phyloP scores from a whole-genome alignment of 805 yeast species.

The Pichia cabralensis region DNA sequence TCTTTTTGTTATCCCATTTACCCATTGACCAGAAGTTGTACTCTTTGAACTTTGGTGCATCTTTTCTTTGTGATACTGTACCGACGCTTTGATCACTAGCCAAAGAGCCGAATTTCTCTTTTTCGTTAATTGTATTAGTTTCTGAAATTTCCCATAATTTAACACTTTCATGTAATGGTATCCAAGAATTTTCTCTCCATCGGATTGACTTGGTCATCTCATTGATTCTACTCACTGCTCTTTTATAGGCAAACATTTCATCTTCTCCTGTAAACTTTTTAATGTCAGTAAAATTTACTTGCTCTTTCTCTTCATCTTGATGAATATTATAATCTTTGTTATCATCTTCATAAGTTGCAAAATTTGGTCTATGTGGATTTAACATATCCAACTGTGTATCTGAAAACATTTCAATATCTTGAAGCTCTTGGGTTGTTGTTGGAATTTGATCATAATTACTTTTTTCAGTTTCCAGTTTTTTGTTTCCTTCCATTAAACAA shows the following conservation, averaged over 20 bases:
- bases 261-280: constrained; percentile 67
- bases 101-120: too few species aligned
- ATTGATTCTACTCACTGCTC: constrained; percentile 58
- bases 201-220: constrained; percentile 25
- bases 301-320: constrained; percentile 8
- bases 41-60: constrained; percentile 33
- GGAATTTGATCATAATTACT: background rate
- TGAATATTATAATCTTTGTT: constrained; percentile 24
- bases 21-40: constrained; percentile 66
- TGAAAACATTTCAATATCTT: constrained; percentile 62
- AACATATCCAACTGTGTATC: constrained; percentile 48
- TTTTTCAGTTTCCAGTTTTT: background rate
- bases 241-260: constrained; percentile 60
- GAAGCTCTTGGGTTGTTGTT: constrained; percentile 15
- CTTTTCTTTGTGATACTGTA: constrained; percentile 4
- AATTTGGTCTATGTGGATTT: constrained; percentile 63
- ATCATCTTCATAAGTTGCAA: constrained; percentile 49
- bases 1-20: constrained; percentile 42
- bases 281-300: constrained; percentile 35
- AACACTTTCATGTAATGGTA: constrained; percentile 39
- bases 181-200: constrained; percentile 50
- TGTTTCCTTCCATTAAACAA: constrained; percentile 8
- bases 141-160: constrained; percentile 46
- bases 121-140: background rate
- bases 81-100: too few species aligned